phyloP scores from a whole-genome alignment of 208 protist genomes.

The Novymonas esmeraldas region DNA sequence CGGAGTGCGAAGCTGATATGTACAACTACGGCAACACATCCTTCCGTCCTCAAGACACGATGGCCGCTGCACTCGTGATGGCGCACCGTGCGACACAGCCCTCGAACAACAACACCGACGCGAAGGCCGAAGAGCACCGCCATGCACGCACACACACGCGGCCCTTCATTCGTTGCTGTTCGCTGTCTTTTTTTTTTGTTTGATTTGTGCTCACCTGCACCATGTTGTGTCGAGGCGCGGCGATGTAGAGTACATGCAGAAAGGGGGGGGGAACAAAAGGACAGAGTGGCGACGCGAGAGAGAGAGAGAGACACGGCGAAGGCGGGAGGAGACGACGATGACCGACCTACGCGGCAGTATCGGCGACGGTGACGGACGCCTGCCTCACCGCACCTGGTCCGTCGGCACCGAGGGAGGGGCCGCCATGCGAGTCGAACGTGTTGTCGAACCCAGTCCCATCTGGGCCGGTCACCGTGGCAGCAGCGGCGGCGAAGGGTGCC shows the following conservation, averaged over 20 bases:
- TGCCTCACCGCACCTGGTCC: conserved; percentile 2
- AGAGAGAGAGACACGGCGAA: too few species aligned
- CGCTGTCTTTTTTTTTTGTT: not conserved
- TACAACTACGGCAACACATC: too few species aligned
- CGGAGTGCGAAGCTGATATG: too few species aligned
- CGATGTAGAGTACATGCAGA: conserved; percentile 9
- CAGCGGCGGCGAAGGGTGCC: conserved; percentile 15
- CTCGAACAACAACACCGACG: too few species aligned
- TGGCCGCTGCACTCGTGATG: too few species aligned
- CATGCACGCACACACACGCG: not conserved
- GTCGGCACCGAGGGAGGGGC: not conserved
- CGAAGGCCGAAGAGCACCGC: too few species aligned
- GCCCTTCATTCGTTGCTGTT: not conserved
- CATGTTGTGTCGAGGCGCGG: too few species aligned
- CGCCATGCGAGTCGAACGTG: not conserved
- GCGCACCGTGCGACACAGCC: too few species aligned
- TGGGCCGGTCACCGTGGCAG: conserved; percentile 1
- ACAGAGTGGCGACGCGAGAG: not conserved
- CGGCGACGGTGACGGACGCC: not conserved
- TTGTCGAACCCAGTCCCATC: conserved; percentile 16
- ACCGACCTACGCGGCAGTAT: not conserved
- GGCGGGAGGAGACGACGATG: not conserved
- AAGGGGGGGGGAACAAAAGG: not conserved
- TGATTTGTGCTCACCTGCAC: not conserved
- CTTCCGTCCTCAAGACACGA: too few species aligned